These are phyloP conservation scores for Atractiella rhizophila DNA, from an alignment of 768 basidiomycete species.

Conservation along the genomic window DNA sequence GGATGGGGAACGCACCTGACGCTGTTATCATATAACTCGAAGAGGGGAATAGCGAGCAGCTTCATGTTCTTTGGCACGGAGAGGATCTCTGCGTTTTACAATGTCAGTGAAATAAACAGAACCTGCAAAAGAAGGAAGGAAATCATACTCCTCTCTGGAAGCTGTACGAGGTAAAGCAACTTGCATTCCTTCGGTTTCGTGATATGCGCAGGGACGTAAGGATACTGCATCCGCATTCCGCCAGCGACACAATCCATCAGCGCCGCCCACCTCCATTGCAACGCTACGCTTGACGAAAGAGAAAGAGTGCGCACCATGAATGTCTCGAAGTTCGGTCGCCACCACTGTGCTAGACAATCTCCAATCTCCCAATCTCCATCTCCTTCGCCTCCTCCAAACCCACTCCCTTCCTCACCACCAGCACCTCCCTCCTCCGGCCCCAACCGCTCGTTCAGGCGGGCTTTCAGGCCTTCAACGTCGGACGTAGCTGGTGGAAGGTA, in stretches of 20 bases:
- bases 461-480: constrained; percentile 70
- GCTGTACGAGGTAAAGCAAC: constrained; percentile 77
- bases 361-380: constrained; percentile 85
- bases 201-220: constrained; percentile 34
- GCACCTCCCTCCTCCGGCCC: constrained; percentile 2
- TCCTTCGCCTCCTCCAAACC: constrained; percentile 20
- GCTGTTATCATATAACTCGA: constrained; percentile 92
- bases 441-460: constrained; percentile 68
- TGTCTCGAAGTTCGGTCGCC: constrained; percentile 92
- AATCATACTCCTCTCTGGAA: constrained; percentile 67
- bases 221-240: constrained; percentile 10
- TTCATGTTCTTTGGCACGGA: constrained; percentile 99
- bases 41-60: constrained; percentile 78
- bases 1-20: constrained; percentile 33
- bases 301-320: constrained; percentile 51
- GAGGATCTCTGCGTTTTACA: constrained; percentile 45
- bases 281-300: neutral
- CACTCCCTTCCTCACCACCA: neutral
- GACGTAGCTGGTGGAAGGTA: constrained; percentile 92
- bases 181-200: constrained; percentile 97
- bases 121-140: neutral
- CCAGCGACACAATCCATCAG: neutral
- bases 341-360: constrained; percentile 95
- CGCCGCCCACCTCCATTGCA: neutral
- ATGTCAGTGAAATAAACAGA: neutral